A percentile compares a stretch with the other conserved stretches of the same genome.
phyloP scores from a whole-genome alignment of 768 basidiomycete species.

The Rubroboletus satanas region DNA sequence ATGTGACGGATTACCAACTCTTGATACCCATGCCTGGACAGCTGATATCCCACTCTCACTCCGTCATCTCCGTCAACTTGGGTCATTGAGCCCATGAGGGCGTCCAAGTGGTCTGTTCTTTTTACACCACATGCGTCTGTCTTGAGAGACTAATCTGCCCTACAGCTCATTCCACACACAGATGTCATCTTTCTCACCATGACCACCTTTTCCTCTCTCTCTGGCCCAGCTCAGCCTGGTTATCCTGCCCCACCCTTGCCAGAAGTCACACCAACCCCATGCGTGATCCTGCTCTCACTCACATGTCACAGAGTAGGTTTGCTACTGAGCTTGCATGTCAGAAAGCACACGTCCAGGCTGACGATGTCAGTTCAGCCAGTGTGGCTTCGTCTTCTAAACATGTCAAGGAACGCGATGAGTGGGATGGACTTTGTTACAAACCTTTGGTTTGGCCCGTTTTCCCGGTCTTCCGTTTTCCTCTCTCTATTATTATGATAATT shows the following conservation, averaged over 20 bases:
- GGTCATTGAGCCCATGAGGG: constrained; percentile 72
- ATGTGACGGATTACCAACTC: constrained; percentile 72
- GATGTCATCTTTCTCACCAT: constrained; percentile 69
- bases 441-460: no score
- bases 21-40: constrained; percentile 98
- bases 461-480: no score
- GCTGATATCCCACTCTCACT: constrained; percentile 74
- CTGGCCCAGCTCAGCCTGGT: background rate
- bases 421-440: no score
- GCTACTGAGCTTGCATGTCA: constrained; percentile 80
- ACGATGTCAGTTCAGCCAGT: constrained; percentile 2
- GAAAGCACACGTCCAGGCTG: constrained; percentile 40
- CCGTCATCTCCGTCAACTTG: constrained; percentile 77
- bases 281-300: constrained; percentile 73
- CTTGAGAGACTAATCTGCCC: background rate
- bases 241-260: constrained; percentile 33
- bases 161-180: constrained; percentile 74
- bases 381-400: constrained; percentile 13
- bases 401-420: constrained; percentile 43
- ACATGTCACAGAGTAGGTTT: constrained; percentile 63
- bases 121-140: background rate
- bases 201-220: constrained; percentile 26
- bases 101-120: constrained; percentile 65
- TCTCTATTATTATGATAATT: no score
- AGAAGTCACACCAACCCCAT: constrained; percentile 56